Conservation (phyloP, 2,329 filamentous ascomycete species). For the Plenodomus biglobosus region DNA sequence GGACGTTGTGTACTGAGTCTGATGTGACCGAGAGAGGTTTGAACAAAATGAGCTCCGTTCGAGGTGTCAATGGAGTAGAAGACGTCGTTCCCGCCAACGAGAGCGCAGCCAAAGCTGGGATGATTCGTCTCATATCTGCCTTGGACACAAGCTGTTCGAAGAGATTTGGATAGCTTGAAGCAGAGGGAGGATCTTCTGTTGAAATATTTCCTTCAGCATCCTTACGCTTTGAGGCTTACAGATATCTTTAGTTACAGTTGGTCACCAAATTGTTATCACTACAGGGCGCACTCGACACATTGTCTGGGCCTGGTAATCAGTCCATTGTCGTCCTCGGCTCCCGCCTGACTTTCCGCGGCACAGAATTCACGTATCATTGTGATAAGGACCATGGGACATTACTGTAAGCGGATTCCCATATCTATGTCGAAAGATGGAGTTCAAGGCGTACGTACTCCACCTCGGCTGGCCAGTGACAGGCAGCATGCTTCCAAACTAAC, state of each 20-base stretch:
- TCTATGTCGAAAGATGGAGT: conserved; percentile 7
- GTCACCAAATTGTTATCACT: conserved; percentile 23
- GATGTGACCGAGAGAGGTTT: conserved; percentile 39
- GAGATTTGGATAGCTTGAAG: conserved; percentile 1
- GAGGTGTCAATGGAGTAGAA: conserved; percentile 20
- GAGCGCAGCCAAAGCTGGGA: conserved; percentile 29
- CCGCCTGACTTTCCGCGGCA: background rate
- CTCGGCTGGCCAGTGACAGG: conserved; percentile 2
- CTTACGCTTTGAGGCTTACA: background rate
- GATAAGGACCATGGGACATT: conserved; percentile 19
- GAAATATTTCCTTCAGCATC: conserved; percentile 15
- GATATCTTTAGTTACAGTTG: conserved; percentile 13
- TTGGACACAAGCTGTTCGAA: conserved; percentile 1
- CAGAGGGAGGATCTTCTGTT: conserved; percentile 3
- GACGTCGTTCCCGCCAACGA: conserved; percentile 26
- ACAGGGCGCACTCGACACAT: background rate
- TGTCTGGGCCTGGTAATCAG: background rate
- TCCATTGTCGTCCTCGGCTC: too few species aligned
- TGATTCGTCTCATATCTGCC: conserved; percentile 30
- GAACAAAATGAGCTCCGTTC: conserved; percentile 34
- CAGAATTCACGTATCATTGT: conserved; percentile 5
- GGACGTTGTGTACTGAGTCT: conserved; percentile 53
- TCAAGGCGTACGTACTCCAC: conserved; percentile 8
- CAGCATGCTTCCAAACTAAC: conserved; percentile 6
- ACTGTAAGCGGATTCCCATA: conserved; percentile 2